These are phyloP conservation scores for Vanderwaltozyma tropicalis DNA, from an alignment of 805 yeast species.

Conservation along the genomic window DNA sequence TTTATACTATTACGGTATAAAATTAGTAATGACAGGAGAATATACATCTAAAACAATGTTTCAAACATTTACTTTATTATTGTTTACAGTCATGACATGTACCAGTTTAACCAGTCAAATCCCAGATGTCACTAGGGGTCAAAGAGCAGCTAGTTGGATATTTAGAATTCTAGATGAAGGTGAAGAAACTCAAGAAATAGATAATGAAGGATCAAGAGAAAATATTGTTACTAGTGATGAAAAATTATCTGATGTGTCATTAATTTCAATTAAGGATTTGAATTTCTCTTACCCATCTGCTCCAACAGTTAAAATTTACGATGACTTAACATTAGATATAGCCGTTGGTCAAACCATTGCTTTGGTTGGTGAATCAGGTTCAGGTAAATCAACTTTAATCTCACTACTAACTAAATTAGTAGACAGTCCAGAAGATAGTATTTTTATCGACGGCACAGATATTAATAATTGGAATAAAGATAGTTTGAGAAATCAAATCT, in stretches of 20 bases:
- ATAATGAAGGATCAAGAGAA: constrained; percentile 1
- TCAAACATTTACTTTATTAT: constrained; percentile 58
- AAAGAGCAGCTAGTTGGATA: constrained; percentile 54
- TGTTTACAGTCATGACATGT: constrained; percentile 63
- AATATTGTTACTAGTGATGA: not conserved
- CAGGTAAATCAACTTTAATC: constrained; percentile 78
- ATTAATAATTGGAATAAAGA: constrained; percentile 36
- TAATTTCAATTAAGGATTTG: constrained; percentile 37
- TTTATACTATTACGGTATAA: constrained; percentile 70
- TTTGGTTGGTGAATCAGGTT: constrained; percentile 78
- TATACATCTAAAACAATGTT: constrained; percentile 51
- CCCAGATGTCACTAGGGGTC: constrained; percentile 77
- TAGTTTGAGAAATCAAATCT: constrained; percentile 42
- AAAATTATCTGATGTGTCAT: not conserved
- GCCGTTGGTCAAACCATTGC: constrained; percentile 45
- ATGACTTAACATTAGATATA: constrained; percentile 35
- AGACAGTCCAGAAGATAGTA: constrained; percentile 28
- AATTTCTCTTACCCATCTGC: constrained; percentile 39
- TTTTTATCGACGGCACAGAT: constrained; percentile 39
- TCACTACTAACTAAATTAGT: constrained; percentile 48
- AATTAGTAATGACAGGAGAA: constrained; percentile 47
- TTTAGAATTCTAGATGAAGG: constrained; percentile 29
- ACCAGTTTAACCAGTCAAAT: constrained; percentile 48
- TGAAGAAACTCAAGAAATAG: constrained; percentile 4
- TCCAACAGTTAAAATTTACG: constrained; percentile 29